These are phyloP conservation scores for Pholiota microspora DNA, from an alignment of 768 basidiomycete genomes.

Conservation along the genomic window DNA sequence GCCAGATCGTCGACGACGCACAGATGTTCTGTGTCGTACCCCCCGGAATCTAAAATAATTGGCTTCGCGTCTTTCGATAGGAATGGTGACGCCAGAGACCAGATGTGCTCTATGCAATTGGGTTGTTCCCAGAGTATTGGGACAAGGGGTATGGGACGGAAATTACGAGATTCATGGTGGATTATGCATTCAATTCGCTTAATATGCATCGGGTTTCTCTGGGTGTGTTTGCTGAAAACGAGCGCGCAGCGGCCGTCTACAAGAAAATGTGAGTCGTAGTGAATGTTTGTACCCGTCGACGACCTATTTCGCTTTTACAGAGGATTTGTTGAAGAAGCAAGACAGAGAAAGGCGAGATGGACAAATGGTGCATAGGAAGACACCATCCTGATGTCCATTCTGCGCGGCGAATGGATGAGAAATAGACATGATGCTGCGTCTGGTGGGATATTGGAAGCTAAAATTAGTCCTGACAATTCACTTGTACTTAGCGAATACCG, in stretches of 20 bases:
- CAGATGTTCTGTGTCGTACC: constrained; percentile 12
- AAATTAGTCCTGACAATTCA: no score
- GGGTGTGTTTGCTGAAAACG: constrained; percentile 18
- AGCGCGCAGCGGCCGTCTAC: constrained; percentile 15
- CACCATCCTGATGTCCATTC: constrained; percentile 22
- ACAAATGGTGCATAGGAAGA: constrained; percentile 25
- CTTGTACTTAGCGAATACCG: no score
- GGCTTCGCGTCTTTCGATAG: constrained; percentile 12
- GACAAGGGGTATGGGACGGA: constrained; percentile 17
- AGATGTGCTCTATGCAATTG: constrained; percentile 17
- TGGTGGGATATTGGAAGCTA: no score
- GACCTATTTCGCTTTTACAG: constrained; percentile 10
- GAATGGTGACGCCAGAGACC: constrained; percentile 13
- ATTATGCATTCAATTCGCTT: constrained; percentile 15
- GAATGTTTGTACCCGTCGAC: no score
- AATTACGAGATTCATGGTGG: constrained; percentile 15
- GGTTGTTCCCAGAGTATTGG: constrained; percentile 13
- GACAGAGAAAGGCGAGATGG: constrained; percentile 23
- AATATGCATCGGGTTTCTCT: constrained; percentile 18
- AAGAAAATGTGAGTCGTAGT: constrained; percentile 13
- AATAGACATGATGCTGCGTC: background rate
- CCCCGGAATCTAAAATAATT: constrained; percentile 7
- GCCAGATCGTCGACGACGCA: constrained; percentile 12
- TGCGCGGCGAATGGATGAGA: constrained; percentile 26
- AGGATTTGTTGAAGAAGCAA: constrained; percentile 27